Evolutionary conservation across 2,329 filamentous ascomycete species (phyloP).

Genomic region (Daldinia sp.): DNA sequence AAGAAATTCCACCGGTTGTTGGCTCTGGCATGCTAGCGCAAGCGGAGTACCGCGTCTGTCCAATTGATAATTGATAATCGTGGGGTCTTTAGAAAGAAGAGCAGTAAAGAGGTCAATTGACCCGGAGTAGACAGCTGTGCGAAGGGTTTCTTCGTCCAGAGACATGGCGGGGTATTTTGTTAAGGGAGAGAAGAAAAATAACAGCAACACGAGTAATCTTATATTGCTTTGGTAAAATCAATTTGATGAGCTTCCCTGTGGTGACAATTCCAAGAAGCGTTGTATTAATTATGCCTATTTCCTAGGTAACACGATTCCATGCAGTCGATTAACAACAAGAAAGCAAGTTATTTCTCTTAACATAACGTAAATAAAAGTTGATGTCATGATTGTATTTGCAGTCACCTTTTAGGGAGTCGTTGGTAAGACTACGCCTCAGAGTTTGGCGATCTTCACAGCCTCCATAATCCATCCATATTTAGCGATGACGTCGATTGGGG

Average conservation of each 20-base stretch:
- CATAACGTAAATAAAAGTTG: background rate
- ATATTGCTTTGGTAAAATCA: background rate
- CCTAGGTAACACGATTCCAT: background rate
- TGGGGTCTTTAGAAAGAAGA: conserved; percentile 4
- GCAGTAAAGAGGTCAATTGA: background rate
- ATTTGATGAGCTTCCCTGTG: background rate
- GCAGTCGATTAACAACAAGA: background rate
- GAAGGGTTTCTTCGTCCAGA: background rate
- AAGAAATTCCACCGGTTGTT: background rate
- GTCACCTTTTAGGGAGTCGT: background rate
- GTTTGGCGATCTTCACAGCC: background rate
- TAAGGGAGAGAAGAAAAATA: background rate
- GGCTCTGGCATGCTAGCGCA: conserved; percentile 2
- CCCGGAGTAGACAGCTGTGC: conserved; percentile 2
- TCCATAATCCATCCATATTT: background rate
- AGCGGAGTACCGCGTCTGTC: conserved; percentile 4
- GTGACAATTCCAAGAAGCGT: background rate
- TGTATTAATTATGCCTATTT: background rate
- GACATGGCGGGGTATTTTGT: background rate
- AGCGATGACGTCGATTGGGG: background rate
- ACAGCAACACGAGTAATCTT: background rate
- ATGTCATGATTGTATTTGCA: background rate
- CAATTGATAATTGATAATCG: conserved; percentile 2
- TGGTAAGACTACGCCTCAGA: background rate
- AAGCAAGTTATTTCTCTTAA: background rate